Evolutionary conservation across 1,284 basidiomycete species (phyloP).

Genomic region (Pholiota adiposa): DNA sequence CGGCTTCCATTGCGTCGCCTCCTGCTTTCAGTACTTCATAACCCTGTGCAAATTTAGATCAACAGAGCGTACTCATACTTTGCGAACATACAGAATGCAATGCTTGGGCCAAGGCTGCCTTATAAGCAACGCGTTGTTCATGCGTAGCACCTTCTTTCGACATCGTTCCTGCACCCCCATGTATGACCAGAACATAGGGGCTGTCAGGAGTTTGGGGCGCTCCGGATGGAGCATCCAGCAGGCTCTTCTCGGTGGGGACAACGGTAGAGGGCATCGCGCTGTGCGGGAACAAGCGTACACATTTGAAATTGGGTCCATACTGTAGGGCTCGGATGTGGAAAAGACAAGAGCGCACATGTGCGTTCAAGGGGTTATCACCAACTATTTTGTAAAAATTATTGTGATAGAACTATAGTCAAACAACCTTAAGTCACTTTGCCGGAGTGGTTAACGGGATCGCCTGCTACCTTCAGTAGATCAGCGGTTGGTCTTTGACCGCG

Average conservation of each 20-base stretch:
- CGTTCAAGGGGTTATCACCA: too few species aligned
- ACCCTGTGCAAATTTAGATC: slow-evolving; percentile 42
- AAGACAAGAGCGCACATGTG: too few species aligned
- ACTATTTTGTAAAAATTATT: too few species aligned
- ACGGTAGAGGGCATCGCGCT: slow-evolving; percentile 4
- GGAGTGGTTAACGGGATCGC: slow-evolving; percentile 92
- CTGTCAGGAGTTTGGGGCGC: background rate
- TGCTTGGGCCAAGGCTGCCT: slow-evolving; percentile 54
- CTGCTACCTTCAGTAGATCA: slow-evolving; percentile 61
- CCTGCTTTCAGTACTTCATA: slow-evolving; percentile 64
- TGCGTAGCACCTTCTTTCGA: slow-evolving; percentile 61
- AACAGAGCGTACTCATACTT: background rate
- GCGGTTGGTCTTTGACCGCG: slow-evolving; percentile 86
- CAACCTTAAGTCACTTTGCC: slow-evolving; percentile 73
- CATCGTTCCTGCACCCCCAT: slow-evolving; percentile 81
- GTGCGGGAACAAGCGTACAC: background rate
- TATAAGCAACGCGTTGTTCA: slow-evolving; percentile 63
- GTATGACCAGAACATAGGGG: slow-evolving; percentile 65
- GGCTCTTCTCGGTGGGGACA: slow-evolving; percentile 31
- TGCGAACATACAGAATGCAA: slow-evolving; percentile 45
- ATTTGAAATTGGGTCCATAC: background rate
- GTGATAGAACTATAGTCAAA: background rate
- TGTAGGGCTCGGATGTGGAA: too few species aligned
- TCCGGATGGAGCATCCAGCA: slow-evolving; percentile 6
- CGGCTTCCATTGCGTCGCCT: slow-evolving; percentile 85